Evolutionary conservation across 2,329 filamentous ascomycete genomes (phyloP).

Genomic region (Calonectria leucothoes): DNA sequence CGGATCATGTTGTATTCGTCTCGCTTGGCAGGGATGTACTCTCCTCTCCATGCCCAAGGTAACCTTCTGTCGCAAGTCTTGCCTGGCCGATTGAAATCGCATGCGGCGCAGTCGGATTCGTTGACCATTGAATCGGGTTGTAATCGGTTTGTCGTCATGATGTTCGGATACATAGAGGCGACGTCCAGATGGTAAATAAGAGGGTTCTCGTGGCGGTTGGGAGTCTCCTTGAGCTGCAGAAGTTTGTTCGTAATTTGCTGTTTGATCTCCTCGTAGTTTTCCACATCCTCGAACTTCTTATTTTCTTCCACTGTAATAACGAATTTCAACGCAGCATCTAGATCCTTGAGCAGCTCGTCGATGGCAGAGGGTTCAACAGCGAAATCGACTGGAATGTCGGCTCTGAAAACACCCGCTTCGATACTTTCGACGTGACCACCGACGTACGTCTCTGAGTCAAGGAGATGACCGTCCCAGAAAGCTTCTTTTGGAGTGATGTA

Average conservation of each 20-base stretch:
- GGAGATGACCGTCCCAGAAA: constrained; percentile 95
- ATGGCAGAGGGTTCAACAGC: constrained; percentile 88
- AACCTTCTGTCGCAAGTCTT: constrained; percentile 96
- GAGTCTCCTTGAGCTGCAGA: constrained; percentile 79
- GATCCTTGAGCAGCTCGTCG: constrained; percentile 86
- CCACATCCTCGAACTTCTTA: constrained; percentile 81
- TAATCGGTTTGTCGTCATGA: constrained; percentile 98
- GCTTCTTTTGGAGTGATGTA: constrained; percentile 90
- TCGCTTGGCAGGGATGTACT: constrained; percentile 93
- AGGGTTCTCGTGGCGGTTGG: constrained; percentile 85
- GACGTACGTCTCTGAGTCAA: constrained; percentile 98
- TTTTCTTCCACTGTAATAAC: constrained; percentile 87
- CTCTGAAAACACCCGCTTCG: constrained; percentile 95
- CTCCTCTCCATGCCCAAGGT: constrained; percentile 98
- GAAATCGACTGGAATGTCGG: constrained; percentile 96
- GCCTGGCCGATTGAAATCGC: constrained; percentile 96
- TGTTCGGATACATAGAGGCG: constrained; percentile 99
- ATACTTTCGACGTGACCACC: constrained; percentile 99
- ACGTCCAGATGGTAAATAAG: constrained; percentile 99
- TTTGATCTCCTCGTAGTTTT: constrained; percentile 87
- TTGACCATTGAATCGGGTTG: constrained; percentile 99
- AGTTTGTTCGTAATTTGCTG: constrained; percentile 81
- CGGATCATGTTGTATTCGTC: constrained; percentile 99
- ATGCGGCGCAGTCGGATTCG: constrained; percentile 95
- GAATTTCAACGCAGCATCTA: constrained; percentile 91